phyloP scores from a whole-genome alignment of 2,329 filamentous ascomycete species.

The Exophiala aquamarina region DNA sequence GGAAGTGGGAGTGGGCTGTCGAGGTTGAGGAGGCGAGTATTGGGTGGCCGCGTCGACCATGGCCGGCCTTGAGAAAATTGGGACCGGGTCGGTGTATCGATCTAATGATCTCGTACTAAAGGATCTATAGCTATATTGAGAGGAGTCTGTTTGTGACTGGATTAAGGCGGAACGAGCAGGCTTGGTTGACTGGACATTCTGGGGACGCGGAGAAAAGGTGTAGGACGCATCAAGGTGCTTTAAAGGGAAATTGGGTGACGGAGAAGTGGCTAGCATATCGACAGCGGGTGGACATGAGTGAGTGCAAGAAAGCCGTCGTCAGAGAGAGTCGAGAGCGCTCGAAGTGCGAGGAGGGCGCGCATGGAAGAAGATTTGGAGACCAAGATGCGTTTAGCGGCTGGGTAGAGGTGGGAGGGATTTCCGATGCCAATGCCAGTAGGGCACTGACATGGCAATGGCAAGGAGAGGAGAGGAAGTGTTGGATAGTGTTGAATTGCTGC shows the following conservation, averaged over 20 bases:
- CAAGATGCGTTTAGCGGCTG: no score
- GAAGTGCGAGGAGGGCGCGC: constrained; percentile 9
- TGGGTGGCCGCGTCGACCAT: constrained; percentile 55
- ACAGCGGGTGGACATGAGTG: constrained; percentile 16
- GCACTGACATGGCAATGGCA: no score
- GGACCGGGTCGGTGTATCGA: constrained; percentile 14
- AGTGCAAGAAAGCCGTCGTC: no score
- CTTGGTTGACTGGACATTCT: constrained; percentile 17
- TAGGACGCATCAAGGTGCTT: constrained; percentile 11
- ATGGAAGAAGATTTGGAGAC: not conserved
- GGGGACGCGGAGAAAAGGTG: constrained; percentile 7
- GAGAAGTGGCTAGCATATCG: constrained; percentile 30
- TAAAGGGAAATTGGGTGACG: constrained; percentile 20
- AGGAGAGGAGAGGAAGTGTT: no score
- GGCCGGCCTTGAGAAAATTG: constrained; percentile 10
- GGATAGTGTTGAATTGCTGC: no score
- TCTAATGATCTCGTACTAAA: constrained; percentile 22
- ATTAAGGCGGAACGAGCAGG: constrained; percentile 8
- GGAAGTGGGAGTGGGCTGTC: constrained; percentile 3
- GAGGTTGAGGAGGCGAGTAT: constrained; percentile 42
- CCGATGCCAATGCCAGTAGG: no score
- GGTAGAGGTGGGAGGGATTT: no score
- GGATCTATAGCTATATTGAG: constrained; percentile 11
- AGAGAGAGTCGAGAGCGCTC: no score
- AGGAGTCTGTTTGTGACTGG: constrained; percentile 4